These are phyloP conservation scores for Penicillium sp. DNA, from an alignment of 2,329 filamentous ascomycete genomes.

Conservation along the genomic window DNA sequence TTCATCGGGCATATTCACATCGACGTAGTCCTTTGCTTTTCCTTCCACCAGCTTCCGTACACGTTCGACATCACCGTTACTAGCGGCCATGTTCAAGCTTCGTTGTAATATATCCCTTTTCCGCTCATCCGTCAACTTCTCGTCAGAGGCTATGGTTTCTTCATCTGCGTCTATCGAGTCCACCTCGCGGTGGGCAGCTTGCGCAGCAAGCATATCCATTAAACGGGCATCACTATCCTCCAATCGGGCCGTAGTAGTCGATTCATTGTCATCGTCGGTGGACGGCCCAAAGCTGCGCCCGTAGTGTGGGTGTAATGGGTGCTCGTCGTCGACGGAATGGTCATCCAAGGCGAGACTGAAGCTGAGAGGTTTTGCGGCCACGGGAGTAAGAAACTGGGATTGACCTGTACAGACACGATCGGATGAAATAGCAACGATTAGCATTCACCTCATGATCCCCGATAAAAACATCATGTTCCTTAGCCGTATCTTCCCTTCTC, in stretches of 20 bases:
- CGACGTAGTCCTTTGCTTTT: conserved; percentile 73
- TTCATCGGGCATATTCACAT: conserved; percentile 86
- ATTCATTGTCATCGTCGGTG: conserved; percentile 30
- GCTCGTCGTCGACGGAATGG: conserved; percentile 69
- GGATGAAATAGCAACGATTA: conserved; percentile 10
- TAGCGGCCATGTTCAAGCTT: conserved; percentile 90
- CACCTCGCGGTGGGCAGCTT: conserved; percentile 81
- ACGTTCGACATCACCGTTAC: conserved; percentile 88
- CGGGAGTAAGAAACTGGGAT: conserved; percentile 90
- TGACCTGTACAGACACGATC: conserved; percentile 65
- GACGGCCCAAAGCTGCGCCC: conserved; percentile 31
- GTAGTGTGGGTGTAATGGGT: conserved; percentile 40
- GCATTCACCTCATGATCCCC: not conserved
- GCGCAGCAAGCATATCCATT: conserved; percentile 94
- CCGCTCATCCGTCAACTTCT: conserved; percentile 73
- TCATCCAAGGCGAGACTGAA: conserved; percentile 88
- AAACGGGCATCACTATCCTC: conserved; percentile 84
- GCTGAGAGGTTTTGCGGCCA: conserved; percentile 79
- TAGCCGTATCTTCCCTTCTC: not conserved
- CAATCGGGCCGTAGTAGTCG: conserved; percentile 56
- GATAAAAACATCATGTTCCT: not conserved
- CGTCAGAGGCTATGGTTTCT: conserved; percentile 75
- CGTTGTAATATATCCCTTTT: conserved; percentile 85
- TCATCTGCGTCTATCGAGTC: conserved; percentile 74
- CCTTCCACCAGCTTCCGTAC: conserved; percentile 77